Base-by-base conservation (phyloP, 306 rosid genomes). In the Crotalaria pallida region DNA sequence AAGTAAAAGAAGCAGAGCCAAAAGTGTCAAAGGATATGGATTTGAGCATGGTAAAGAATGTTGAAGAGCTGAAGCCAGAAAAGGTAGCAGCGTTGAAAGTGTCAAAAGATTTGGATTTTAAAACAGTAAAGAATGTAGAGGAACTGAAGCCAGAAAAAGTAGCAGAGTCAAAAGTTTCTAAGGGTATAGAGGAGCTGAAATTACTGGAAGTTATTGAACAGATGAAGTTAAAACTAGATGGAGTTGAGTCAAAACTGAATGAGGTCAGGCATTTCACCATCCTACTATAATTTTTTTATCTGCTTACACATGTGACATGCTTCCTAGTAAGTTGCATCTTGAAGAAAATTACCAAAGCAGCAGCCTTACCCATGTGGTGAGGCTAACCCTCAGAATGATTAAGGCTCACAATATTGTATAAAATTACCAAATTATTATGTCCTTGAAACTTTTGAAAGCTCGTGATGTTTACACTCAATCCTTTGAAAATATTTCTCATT, bases 161-260 rank as follows among this genome's bases (percentile, higher is more conserved):
- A 40, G 21, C 52, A 19, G 79, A 67, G 65, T 24, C 59, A 16
- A n/a, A 73, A 48, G 43, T 36, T 23, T 31, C 64, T 11, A 21
- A 43, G n/a, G n/a, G n/a, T n/a, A 66, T 36, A 15, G 83, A 85
- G 66, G 79, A 82, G 74, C 53, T 82, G 79, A 80, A 86, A 77
- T 72, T 94, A 58, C 72, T 83, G 16, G 77, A 79, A 81, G 88
- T 86, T 69, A 76, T 95, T 52, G 86, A 86, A 77, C 91, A 86
- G 84, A 82, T 95, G 83, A 95, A 95, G 65, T 80, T 75, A 18
- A 89, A 89, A 84, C 78, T 89, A 9, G 81, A 79, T 69, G 79
- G 84, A 71, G 80, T 95, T 73, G 96, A 89, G 79, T 75, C 84
- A 65, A 89, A 95, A 83, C 88, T 95, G 31, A 77, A 80, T 33